A percentile compares a stretch with the other conserved stretches of the same genome.
Evolutionary conservation across 305 asterid genomes (phyloP).

Genomic region (Solanum hybrid): DNA sequence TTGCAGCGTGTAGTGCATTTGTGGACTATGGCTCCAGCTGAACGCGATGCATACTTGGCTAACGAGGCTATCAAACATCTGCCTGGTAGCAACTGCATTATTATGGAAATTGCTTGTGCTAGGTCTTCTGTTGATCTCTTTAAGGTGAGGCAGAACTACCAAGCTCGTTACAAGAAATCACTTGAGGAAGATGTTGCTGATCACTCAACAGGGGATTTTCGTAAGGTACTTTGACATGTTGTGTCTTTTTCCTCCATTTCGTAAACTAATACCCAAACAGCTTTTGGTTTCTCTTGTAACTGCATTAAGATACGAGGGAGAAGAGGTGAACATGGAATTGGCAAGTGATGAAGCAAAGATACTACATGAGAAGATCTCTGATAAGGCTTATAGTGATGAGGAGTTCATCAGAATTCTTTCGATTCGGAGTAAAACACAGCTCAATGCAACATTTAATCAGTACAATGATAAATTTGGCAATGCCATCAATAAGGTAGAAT

Average conservation of each 20-base stretch:
- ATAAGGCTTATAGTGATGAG: background rate
- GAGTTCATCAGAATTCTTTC: conserved; percentile 11
- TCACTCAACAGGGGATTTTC: conserved; percentile 59
- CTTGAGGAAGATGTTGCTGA: conserved; percentile 81
- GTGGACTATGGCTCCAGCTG: conserved; percentile 68
- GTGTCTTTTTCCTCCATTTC: background rate
- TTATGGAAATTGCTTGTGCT: conserved; percentile 10
- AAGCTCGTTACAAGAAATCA: conserved; percentile 53
- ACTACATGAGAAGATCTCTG: conserved; percentile 2
- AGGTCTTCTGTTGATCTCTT: background rate
- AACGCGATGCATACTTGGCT: conserved; percentile 50
- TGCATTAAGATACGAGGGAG: background rate
- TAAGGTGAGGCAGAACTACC: conserved; percentile 53
- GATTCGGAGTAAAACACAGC: conserved; percentile 10
- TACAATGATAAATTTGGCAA: conserved; percentile 5
- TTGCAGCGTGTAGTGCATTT: conserved; percentile 46
- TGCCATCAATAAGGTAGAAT: conserved; percentile 2
- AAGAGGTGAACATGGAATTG: background rate
- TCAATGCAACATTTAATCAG: conserved; percentile 11
- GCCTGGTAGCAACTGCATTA: background rate
- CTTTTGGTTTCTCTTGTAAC: conserved; percentile 3
- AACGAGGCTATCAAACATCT: conserved; percentile 6
- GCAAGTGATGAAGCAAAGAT: conserved; percentile 5
- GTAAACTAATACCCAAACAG: background rate
- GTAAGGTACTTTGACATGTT: conserved; percentile 40